phyloP scores from a whole-genome alignment of 2,329 filamentous ascomycete genomes.

The Microdochium bolleyi region DNA sequence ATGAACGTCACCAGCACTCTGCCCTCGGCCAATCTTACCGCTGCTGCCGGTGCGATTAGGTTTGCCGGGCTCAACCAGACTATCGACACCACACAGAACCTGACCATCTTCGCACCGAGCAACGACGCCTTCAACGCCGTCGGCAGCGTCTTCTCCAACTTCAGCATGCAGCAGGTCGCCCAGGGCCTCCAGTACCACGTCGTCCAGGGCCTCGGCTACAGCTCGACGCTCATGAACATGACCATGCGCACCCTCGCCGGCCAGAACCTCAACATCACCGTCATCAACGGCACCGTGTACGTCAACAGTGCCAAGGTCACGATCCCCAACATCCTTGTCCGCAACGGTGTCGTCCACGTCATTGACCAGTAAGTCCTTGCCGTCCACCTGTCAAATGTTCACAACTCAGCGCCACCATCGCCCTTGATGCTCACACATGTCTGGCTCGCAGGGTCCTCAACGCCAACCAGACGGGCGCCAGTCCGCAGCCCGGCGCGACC shows the following conservation, averaged over 20 bases:
- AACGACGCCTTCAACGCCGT: conserved; percentile 53
- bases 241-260: conserved; percentile 27
- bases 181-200: conserved; percentile 58
- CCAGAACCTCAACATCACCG: conserved; percentile 34
- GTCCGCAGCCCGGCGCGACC: conserved; percentile 30
- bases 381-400: no score
- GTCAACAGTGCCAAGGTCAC: conserved; percentile 43
- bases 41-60: conserved; percentile 36
- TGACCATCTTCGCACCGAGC: conserved; percentile 59
- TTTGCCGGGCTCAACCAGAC: conserved; percentile 30
- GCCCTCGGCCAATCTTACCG: conserved; percentile 31
- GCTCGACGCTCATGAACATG: conserved; percentile 21
- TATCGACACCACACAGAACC: conserved; percentile 31
- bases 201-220: conserved; percentile 48
- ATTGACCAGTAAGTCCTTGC: conserved; percentile 40
- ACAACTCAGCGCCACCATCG: neutral
- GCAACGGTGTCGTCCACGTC: conserved; percentile 50
- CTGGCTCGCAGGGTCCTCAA: conserved; percentile 41
- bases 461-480: conserved; percentile 36
- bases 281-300: conserved; percentile 31
- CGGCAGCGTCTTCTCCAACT: conserved; percentile 38
- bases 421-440: neutral
- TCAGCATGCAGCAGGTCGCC: conserved; percentile 37
- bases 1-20: conserved; percentile 31
- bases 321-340: conserved; percentile 37